Evolutionary conservation across 768 basidiomycete genomes (phyloP), one percentile per base, ranked within the genome.

Genomic region (Mycena albidolilacea): DNA sequence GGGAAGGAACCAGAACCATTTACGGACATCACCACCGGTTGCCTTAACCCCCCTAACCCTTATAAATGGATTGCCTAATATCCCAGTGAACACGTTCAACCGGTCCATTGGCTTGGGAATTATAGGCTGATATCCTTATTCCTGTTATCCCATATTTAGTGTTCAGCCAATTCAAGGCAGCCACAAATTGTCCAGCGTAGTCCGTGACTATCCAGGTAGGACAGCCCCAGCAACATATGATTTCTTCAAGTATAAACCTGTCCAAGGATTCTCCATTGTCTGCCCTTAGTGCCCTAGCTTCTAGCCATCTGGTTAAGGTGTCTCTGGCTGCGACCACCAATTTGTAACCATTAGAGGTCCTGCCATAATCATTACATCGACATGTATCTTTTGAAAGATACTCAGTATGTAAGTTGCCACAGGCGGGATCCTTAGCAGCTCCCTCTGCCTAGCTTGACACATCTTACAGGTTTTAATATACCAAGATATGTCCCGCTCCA

Each of bases 171-270:
- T 76, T 52, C 11, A 84, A 57, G 0, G 77, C 82, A 0, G 75
- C 66, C 2, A 81, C 44, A 38, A 81, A 81, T 0, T 77, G 79
- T 0, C 78, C 67, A 0, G 81, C 80, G 64, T 88, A 88, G 70
- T 89, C 87, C 0, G 83, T 85, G 0, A 87, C 80, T 19, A 88
- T 83, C 30, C 83, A 77, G 0, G 14, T 21, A 0, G 85, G 21
- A 19, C 81, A 78, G 3, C 85, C 86, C 86, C 85, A 87, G 38
- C 80, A 37, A 59, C 80, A 82, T 0, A 83, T 73, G 5, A 84
- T 79, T 12, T 85, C 80, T 70, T 79, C 76, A 10, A 78, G 79
- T 0, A 81, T 43, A 77, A 78, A 83, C 5, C 66, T 60, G 0
- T 70, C 79, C 12, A 83, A 72, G 0, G 74, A 62, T 14, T 60